Conservation (phyloP, 176 grass and related monocot species). For the Alloteropsis semialata region DNA sequence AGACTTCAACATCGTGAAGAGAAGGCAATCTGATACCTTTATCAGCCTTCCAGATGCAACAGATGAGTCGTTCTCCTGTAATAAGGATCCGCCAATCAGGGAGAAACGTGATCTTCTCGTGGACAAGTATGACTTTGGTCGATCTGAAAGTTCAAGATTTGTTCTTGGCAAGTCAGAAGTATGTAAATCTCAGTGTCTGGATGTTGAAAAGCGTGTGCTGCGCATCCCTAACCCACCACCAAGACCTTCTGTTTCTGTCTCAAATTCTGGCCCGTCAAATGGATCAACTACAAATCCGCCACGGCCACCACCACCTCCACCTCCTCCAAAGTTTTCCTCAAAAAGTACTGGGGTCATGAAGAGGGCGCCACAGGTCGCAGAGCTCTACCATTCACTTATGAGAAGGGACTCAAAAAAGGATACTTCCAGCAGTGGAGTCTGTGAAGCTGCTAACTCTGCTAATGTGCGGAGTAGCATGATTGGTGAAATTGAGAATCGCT, state of each 20-base stretch:
- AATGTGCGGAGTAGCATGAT: conserved; percentile 97
- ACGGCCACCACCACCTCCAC: conserved; percentile 69
- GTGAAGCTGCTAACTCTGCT: conserved; percentile 64
- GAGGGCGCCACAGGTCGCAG: conserved; percentile 94
- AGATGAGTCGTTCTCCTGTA: conserved; percentile 47
- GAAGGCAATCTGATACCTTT: conserved; percentile 96
- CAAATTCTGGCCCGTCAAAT: conserved; percentile 51
- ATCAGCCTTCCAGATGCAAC: conserved; percentile 54
- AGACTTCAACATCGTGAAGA: conserved; percentile 60
- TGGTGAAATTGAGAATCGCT: conserved; percentile 98
- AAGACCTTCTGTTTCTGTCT: conserved; percentile 70
- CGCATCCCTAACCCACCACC: conserved; percentile 94
- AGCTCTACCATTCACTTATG: conserved; percentile 99
- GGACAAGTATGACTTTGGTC: conserved; percentile 61
- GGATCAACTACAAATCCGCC: conserved; percentile 47
- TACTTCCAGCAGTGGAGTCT: conserved; percentile 66
- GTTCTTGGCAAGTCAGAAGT: conserved; percentile 58
- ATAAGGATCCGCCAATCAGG: conserved; percentile 39
- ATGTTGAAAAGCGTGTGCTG: conserved; percentile 76
- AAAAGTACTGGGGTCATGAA: conserved; percentile 78
- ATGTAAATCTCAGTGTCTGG: conserved; percentile 55
- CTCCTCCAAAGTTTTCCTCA: conserved; percentile 69
- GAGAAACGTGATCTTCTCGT: conserved; percentile 54
- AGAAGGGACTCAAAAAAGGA: conserved; percentile 93
- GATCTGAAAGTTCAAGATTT: conserved; percentile 73